These are phyloP conservation scores for Suillus subluteus DNA, from an alignment of 768 basidiomycete genomes.

Conservation along the genomic window DNA sequence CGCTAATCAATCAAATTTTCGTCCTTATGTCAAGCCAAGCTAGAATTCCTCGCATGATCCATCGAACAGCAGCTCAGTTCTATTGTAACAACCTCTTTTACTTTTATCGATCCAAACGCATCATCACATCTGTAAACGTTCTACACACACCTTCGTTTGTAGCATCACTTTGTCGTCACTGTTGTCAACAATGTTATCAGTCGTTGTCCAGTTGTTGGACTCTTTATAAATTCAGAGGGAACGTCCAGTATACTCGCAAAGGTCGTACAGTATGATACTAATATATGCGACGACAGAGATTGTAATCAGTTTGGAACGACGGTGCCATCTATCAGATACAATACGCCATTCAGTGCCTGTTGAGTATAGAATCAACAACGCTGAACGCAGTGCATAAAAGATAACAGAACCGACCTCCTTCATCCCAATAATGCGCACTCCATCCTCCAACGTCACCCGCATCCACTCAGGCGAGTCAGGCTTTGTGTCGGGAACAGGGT, in stretches of 20 bases:
- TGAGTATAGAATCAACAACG: constrained; percentile 4
- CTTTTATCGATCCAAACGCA: constrained; percentile 25
- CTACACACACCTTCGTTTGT: constrained; percentile 34
- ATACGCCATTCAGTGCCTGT: constrained; percentile 37
- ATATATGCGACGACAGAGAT: not conserved
- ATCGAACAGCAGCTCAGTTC: constrained; percentile 28
- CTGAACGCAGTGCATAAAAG: not conserved
- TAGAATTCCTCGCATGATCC: constrained; percentile 26
- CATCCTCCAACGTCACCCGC: constrained; percentile 57
- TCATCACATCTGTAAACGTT: constrained; percentile 24
- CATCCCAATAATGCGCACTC: constrained; percentile 56
- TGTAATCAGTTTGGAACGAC: constrained; percentile 1
- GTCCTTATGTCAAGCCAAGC: constrained; percentile 19
- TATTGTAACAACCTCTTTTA: constrained; percentile 21
- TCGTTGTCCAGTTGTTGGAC: constrained; percentile 3
- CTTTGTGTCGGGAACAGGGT: constrained; percentile 32
- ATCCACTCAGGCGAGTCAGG: constrained; percentile 57
- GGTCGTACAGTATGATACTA: not conserved
- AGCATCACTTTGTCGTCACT: constrained; percentile 17
- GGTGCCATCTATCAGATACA: not conserved
- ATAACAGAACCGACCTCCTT: constrained; percentile 54
- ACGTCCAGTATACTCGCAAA: not conserved
- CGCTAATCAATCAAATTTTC: constrained; percentile 21
- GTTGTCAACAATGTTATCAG: constrained; percentile 10
- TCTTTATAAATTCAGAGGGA: not conserved